Evolutionary conservation across 2,329 filamentous ascomycete species (phyloP).

Genomic region (Didymella lethalis): DNA sequence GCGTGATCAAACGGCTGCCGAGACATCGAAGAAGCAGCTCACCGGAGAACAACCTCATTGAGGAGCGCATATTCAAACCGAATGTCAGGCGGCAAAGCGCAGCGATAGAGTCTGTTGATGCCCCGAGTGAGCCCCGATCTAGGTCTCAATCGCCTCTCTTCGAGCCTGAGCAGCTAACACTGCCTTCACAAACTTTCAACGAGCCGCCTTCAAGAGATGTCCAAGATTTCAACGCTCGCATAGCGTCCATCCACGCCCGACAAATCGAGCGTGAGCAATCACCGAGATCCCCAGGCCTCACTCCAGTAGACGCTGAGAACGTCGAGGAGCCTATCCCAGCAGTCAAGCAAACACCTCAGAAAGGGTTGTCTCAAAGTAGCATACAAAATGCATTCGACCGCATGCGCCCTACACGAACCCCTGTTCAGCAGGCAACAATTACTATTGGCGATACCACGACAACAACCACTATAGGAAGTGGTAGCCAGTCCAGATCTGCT

Average conservation of each 20-base stretch:
- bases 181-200: slow-evolving; percentile 8
- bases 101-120: background rate
- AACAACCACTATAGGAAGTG: slow-evolving; percentile 68
- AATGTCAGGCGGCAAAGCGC: slow-evolving; percentile 3
- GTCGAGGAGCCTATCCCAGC: slow-evolving; percentile 39
- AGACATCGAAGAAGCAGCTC: slow-evolving; percentile 25
- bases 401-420: slow-evolving; percentile 69
- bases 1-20: slow-evolving; percentile 13
- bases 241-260: slow-evolving; percentile 45
- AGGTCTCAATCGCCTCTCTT: slow-evolving; percentile 34
- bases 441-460: slow-evolving; percentile 75
- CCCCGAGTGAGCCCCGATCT: background rate
- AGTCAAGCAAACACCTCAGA: slow-evolving; percentile 43
- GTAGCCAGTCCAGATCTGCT: slow-evolving; percentile 56
- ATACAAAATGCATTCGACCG: slow-evolving; percentile 70
- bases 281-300: slow-evolving; percentile 18
- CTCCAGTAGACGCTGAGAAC: slow-evolving; percentile 17
- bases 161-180: slow-evolving; percentile 28
- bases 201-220: slow-evolving; percentile 34
- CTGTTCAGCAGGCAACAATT: slow-evolving; percentile 73
- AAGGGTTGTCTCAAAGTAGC: slow-evolving; percentile 47
- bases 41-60: slow-evolving; percentile 11
- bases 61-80: slow-evolving; percentile 15
- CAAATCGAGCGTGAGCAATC: slow-evolving; percentile 24
- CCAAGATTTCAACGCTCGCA: slow-evolving; percentile 53